phyloP scores from a whole-genome alignment of 768 basidiomycete genomes.

The Mycena rosella region DNA sequence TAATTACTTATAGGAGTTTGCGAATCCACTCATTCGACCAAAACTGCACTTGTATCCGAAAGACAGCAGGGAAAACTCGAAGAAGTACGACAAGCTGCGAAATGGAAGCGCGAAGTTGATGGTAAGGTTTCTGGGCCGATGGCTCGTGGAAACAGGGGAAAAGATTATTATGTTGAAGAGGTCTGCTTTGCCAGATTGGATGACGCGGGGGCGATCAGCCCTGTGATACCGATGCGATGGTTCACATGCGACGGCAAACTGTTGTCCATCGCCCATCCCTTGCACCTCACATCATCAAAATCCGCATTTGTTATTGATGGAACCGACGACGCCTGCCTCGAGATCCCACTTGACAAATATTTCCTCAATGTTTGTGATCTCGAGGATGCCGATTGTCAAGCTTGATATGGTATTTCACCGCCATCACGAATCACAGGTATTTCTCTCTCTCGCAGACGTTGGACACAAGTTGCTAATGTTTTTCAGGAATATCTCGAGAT shows the following conservation, averaged over 20 bases:
- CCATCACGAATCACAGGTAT: not conserved
- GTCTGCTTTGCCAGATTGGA: not conserved
- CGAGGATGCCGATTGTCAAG: conserved; percentile 1
- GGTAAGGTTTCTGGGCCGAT: conserved; percentile 1
- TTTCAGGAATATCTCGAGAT: not conserved
- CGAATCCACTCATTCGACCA: conserved; percentile 1
- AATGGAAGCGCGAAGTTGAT: conserved; percentile 6
- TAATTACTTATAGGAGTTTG: not conserved
- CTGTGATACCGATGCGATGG: no score
- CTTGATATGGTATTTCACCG: not conserved
- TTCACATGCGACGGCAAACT: not conserved
- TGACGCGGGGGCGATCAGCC: no score
- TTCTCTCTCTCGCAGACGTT: no score
- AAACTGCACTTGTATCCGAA: not conserved
- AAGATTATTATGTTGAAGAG: conserved; percentile 5
- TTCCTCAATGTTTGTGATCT: conserved; percentile 9
- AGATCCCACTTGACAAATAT: not conserved
- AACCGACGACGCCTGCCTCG: not conserved
- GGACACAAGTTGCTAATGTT: no score
- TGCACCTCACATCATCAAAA: not conserved
- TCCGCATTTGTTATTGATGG: conserved; percentile 12
- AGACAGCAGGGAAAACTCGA: conserved; percentile 3
- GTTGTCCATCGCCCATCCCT: conserved; percentile 1
- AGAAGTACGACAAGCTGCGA: not conserved
- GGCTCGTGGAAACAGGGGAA: not conserved